A percentile compares a stretch with the other conserved stretches of the same genome.
phyloP scores from a whole-genome alignment of 805 yeast genomes.

The Kodamaea fukazawae region DNA sequence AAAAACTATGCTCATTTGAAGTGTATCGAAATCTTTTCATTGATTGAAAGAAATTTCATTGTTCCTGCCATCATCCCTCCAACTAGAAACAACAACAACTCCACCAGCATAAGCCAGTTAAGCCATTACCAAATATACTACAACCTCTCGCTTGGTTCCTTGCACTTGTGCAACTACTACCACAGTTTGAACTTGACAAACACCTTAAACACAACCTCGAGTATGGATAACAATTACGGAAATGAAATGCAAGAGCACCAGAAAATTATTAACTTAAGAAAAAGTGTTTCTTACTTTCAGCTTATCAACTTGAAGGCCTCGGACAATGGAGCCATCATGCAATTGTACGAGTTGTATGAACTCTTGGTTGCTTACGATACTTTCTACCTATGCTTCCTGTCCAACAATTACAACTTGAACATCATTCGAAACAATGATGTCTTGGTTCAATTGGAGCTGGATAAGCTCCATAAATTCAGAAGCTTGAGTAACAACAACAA shows the following conservation, averaged over 20 bases:
- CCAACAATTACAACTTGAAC: conserved; percentile 15
- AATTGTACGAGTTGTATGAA: conserved; percentile 32
- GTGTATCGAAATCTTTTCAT: conserved; percentile 26
- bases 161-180: conserved; percentile 31
- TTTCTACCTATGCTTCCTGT: conserved; percentile 14
- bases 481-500: conserved; percentile 10
- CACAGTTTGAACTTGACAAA: conserved; percentile 28
- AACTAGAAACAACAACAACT: conserved; percentile 9
- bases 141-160: conserved; percentile 25
- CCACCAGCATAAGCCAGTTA: conserved; percentile 11
- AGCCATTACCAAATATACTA: conserved; percentile 29
- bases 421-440: conserved; percentile 14
- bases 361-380: conserved; percentile 28
- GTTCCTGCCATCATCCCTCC: conserved; percentile 18
- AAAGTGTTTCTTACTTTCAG: conserved; percentile 31
- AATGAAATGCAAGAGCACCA: conserved; percentile 29
- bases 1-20: conserved; percentile 26
- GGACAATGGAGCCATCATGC: conserved; percentile 18
- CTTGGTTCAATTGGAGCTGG: conserved; percentile 11
- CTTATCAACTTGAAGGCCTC: conserved; percentile 26
- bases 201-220: conserved; percentile 16
- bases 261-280: conserved; percentile 25
- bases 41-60: conserved; percentile 20
- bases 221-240: conserved; percentile 16
- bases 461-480: conserved; percentile 6